Evolutionary conservation across 345 rosid species (phyloP).

Genomic region (Barbarea vulgaris): DNA sequence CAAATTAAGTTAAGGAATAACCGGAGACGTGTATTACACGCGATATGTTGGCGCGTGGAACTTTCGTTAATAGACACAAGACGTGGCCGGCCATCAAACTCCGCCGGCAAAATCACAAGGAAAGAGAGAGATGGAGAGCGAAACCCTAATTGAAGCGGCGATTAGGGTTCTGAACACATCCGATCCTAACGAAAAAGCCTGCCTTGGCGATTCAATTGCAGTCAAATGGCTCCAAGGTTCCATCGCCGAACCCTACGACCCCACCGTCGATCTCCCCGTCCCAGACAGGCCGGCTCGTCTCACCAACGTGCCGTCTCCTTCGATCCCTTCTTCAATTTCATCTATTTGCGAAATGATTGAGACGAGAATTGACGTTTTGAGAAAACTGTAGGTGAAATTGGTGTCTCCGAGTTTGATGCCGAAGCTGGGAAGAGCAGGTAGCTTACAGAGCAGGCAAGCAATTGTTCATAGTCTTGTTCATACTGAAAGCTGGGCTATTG

Average conservation of each 20-base stretch:
- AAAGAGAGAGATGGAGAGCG: slow-evolving; percentile 37
- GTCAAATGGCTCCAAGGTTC: slow-evolving; percentile 76
- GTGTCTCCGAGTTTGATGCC: slow-evolving; percentile 91
- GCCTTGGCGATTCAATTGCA: slow-evolving; percentile 73
- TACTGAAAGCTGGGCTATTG: slow-evolving; percentile 94
- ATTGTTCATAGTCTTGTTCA: slow-evolving; percentile 90
- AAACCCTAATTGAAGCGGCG: slow-evolving; percentile 80
- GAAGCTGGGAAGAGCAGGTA: slow-evolving; percentile 90
- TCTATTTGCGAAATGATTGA: slow-evolving; percentile 27
- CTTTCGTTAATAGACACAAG: neutral
- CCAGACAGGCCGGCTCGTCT: slow-evolving; percentile 85
- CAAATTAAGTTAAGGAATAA: neutral
- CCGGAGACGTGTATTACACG: slow-evolving; percentile 1
- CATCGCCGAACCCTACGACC: slow-evolving; percentile 57
- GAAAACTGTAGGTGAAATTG: slow-evolving; percentile 60
- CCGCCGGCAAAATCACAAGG: slow-evolving; percentile 18
- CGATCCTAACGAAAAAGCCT: slow-evolving; percentile 80
- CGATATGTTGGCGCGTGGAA: neutral
- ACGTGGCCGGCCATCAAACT: neutral
- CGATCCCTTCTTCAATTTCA: neutral
- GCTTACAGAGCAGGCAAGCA: slow-evolving; percentile 91
- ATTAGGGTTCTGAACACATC: slow-evolving; percentile 68
- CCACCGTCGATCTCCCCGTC: slow-evolving; percentile 51
- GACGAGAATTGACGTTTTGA: neutral
- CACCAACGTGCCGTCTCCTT: slow-evolving; percentile 47